Percentiles rank a stretch among this genome's conserved stretches.
Evolutionary conservation across 2,329 filamentous ascomycete genomes (phyloP).

Genomic region (Phoma sp.): DNA sequence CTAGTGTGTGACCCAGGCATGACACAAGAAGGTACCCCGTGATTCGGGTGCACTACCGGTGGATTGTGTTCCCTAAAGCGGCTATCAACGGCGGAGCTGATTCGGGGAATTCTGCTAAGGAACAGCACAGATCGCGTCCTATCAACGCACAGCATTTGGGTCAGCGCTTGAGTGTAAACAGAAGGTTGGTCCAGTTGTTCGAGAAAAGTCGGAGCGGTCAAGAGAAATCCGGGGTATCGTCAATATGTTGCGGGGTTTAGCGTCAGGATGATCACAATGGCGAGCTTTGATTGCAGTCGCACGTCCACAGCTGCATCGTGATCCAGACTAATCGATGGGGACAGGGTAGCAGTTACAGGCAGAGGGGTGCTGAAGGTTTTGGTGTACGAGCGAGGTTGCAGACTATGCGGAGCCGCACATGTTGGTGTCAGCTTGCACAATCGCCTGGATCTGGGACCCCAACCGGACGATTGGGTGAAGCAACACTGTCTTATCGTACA

Average conservation of each 20-base stretch:
- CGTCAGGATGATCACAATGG: slow-evolving; percentile 23
- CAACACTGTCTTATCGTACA: slow-evolving; percentile 2
- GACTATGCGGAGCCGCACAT: slow-evolving; percentile 26
- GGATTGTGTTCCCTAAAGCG: slow-evolving; percentile 39
- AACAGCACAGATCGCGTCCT: slow-evolving; percentile 15
- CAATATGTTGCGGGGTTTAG: slow-evolving; percentile 26
- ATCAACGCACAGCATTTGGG: slow-evolving; percentile 18
- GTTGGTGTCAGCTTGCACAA: slow-evolving; percentile 5
- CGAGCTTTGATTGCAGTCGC: slow-evolving; percentile 23
- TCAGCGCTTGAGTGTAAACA: slow-evolving; percentile 24
- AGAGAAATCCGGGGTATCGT: slow-evolving; percentile 16
- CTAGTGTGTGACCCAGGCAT: slow-evolving; percentile 27
- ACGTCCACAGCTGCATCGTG: slow-evolving; percentile 14
- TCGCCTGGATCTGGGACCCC: slow-evolving; percentile 22
- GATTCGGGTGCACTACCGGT: slow-evolving; percentile 21
- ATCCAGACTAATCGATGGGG: slow-evolving; percentile 15
- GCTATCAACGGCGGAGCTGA: slow-evolving; percentile 36
- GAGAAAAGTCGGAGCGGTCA: slow-evolving; percentile 27
- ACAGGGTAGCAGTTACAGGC: slow-evolving; percentile 10
- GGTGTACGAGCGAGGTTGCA: slow-evolving; percentile 1
- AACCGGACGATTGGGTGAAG: slow-evolving; percentile 30
- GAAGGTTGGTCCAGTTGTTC: slow-evolving; percentile 26
- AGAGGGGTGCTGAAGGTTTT: slow-evolving; percentile 2
- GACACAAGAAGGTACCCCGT: slow-evolving; percentile 33
- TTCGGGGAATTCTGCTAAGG: slow-evolving; percentile 30